Evolutionary conservation across 805 yeast genomes (phyloP).

Genomic region (Candida boleticola): DNA sequence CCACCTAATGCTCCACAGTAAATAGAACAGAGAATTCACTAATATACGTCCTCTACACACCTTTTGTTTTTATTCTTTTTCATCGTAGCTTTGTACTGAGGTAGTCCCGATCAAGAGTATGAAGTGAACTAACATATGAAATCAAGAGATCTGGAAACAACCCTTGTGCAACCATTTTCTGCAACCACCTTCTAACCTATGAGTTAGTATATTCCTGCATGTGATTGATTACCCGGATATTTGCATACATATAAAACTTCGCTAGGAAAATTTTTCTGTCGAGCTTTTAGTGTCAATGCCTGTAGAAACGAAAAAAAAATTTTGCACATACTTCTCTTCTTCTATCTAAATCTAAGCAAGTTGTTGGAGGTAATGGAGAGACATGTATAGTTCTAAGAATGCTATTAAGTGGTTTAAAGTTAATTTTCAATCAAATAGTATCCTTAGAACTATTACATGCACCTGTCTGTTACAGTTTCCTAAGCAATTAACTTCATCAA

Average conservation of each 20-base stretch:
- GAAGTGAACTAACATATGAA: background rate
- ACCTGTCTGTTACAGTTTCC: background rate
- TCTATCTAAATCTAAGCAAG: too few species aligned
- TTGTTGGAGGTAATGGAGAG: background rate
- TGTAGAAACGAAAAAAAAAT: background rate
- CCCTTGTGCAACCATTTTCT: background rate
- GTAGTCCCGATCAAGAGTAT: too few species aligned
- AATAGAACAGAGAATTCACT: too few species aligned
- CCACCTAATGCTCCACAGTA: slow-evolving; percentile 4
- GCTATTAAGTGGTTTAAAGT: background rate
- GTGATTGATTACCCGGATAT: background rate
- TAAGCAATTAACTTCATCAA: background rate
- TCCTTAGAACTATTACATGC: background rate
- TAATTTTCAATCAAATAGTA: background rate
- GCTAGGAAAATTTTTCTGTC: too few species aligned
- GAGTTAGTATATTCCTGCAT: too few species aligned
- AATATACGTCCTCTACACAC: too few species aligned
- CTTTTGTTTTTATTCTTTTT: too few species aligned
- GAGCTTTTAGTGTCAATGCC: background rate
- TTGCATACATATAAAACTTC: too few species aligned
- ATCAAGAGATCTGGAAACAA: background rate
- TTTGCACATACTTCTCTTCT: too few species aligned
- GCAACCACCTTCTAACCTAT: background rate
- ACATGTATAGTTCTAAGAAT: slow-evolving; percentile 1
- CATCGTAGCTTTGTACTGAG: too few species aligned